Base-by-base conservation (phyloP, 176 grass and related monocot genomes). In the Carex parvula region DNA sequence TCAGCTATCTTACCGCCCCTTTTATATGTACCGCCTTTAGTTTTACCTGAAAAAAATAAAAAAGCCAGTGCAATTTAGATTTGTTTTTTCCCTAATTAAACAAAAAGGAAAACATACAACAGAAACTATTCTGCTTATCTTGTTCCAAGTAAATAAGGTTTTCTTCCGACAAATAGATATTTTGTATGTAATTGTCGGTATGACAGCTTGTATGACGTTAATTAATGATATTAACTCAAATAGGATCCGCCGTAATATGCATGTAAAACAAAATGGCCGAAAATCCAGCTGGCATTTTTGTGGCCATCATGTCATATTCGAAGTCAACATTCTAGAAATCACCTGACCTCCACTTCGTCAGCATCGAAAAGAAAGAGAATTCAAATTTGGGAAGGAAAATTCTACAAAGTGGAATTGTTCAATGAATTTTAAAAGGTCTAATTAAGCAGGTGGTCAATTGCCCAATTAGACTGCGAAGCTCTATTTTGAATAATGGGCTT, bases 21-120 rank as follows among this genome's bases (percentile, higher is more conserved):
- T 82, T 83, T 63, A 90, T 88, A 39, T 92, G 92, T 16, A 86
- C 87, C 8, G 88, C 88, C 81, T 94, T 94, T 88, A 92, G 58
- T 76, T 88, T 88, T 8, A 90, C 92, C 92, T 94, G 90, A 82
- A 84, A 4, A 66, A 13, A 29, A 39, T 39, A 6, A 30, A 17
- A 58, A 26, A 29, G 53, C 16, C 33, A 73, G 8, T 2, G 5
- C 1, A 16, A 33, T n/a, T 78, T 78, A 57, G 44, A 57, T 57
- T 78, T 64, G n/a, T 81, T 64, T 81, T 37, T 81, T 22, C 64
- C 17, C 32, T 21, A 81, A 63, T 81, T 64, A 50, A 73, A 50
- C 4, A 73, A 73, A 73, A 24, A 21, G 9, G 42, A 24, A 52
- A 73, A 5, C 1, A 48, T 16, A 5, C 9, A 48, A 72, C 21